Base-by-base conservation (phyloP, 352 stramenopile genomes). In the Pythium monospermum region DNA sequence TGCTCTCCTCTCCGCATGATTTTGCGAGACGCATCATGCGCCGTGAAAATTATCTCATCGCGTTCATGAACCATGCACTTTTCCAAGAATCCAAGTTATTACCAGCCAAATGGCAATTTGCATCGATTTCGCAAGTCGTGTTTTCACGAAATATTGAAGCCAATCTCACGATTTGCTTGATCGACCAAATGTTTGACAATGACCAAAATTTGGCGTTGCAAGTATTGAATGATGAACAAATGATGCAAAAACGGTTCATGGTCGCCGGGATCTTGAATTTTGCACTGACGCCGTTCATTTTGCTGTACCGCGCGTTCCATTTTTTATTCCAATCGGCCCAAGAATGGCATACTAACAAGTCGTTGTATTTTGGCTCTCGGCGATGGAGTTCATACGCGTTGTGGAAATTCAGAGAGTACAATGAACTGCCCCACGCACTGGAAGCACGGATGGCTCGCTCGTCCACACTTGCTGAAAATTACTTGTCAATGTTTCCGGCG, bases 21-120 rank as follows among this genome's bases (percentile, higher is more conserved):
- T 87, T 99, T 55, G 94, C 96, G 1, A 75, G 91, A 50, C 89
- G 97, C 40, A 99, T 99, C 66, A 97, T 99, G 85, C 84, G 96
- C 4, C 90, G 96, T 37, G 96, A 99, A 48, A 99, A 99, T 70
- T 99, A 98, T 66, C 64, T 99, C 16, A 96, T 99, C 51, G 95
- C 94, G 11, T 94, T 98, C 59, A 96, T 99, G 73, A 98, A 98
- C 71, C 76, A 95, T 46, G 69, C 85, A 23, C 67, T 98, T 13
- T 87, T 99, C 36, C 88, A 98, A 65, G 71, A 96, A 16, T 77
- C 70, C 22, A 71, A 80, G 40, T 38, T 91, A 18, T 57, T 97
- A 32, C 92, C 89, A 0, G 47, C 72, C 31, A 68, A 53, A 37
- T 48, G 95, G 54, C 68, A 95, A 48, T 85, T 87, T 59, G 59